Evolutionary conservation across 176 grass and related monocot genomes (phyloP), one percentile per base, ranked within the genome.

Genomic region (Themeda triandra): DNA sequence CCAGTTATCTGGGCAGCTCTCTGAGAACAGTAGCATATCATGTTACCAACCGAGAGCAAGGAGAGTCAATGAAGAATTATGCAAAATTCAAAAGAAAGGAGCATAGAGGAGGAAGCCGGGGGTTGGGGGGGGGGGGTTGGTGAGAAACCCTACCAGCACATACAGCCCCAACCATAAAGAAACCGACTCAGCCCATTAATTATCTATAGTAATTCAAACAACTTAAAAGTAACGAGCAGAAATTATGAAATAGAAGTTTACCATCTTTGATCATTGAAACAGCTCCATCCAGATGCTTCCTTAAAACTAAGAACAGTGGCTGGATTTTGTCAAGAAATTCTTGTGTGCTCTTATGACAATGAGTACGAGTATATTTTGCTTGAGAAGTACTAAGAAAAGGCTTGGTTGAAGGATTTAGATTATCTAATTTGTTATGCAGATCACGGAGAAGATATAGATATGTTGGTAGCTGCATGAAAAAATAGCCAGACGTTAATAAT

Each of bases 391-490:
- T 46, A 66, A 81, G 28, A 42, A 88, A 86, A 60, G 87, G 77
- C 58, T 85, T 91, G 84, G 68, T 85, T 44, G 81, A 63, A 69
- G 84, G 89, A 82, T 72, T 85, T 63, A 94, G 63, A 76, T 79
- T 49, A 53, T 95, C 85, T 76, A 98, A 60, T 78, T 98, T 98
- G 75, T 46, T 80, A 41, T 91, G 85, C 30, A 98, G 82, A 87
- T 98, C 90, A 75, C 95, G 78, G 24, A 98, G 62, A 81, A 98
- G 84, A 74, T 98, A 98, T 64, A 95, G 78, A 92, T 88, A 87
- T 82, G 93, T 51, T 66, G 95, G 91, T 68, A 98, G 81, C 95
- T 98, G 84, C 53, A 76, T 71, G 83, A 81, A 13, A 81, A 88
- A 66, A 75, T 15, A 89, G 27, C 13, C 76, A 82, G 30, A 72